Evolutionary conservation across 495 filamentous ascomycete species (phyloP), one percentile per base, ranked within the genome.

Genomic region (Parachaetomium inaequale): DNA sequence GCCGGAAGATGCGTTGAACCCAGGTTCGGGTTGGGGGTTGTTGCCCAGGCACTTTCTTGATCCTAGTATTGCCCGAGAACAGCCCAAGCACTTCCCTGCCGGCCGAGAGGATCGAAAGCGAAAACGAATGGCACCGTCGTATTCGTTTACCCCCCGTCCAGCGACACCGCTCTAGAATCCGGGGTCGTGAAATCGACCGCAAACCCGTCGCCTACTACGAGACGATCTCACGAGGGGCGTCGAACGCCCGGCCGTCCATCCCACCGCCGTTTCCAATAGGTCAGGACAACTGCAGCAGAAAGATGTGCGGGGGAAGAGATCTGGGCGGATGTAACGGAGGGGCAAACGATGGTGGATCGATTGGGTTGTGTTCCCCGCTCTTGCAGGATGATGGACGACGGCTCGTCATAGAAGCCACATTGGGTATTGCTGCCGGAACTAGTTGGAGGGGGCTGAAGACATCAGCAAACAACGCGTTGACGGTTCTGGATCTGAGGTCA

Each of bases 91-190:
- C 2, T 3, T 17, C 21, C 19, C 12, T 4, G 43, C 43, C 21
- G 21, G 43, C 19, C 6, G 26, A n/a, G 26, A 50, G 26, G 47
- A 7, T 50, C 14, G 14, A 26, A 26, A 50, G 58, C 46, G 45
- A 51, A 52, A 51, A 25, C 58, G 58, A 60, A 25, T 32, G 21
- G 10, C 15, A 6, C 6, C 25, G 32, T 52, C 58, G 58, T 42
- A 61, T 61, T 61, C 59, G 59, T n/a, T 31, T 55, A 46, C 25
- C 12, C 17, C 2, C 10, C 12, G 36, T 15, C 36, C 3, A 40
- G 17, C 34, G 4, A 2, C 19, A 46, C 7, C 6, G 21, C 19
- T 7, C n/a, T 21, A 6, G 21, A 2, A 46, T 2, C 10, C 12
- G 36, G 12, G 36, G 36, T 15, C 12, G 36, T 15, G 14, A 40